Base-by-base conservation (phyloP, 305 asterid species). In the Coffea humblotiana region DNA sequence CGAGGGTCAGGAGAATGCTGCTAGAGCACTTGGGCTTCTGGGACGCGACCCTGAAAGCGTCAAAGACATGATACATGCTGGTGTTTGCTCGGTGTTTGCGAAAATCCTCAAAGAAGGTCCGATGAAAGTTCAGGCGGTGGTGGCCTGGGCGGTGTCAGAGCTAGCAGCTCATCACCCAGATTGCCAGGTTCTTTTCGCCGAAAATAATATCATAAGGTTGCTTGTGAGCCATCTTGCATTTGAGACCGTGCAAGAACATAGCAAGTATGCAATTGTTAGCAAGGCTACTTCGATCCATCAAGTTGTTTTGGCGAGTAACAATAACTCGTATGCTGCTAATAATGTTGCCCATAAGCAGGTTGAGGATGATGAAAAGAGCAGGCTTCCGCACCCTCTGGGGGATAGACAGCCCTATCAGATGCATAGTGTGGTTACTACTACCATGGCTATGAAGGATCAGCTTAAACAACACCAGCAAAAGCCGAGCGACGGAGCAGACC, bases 1-100 rank as follows among this genome's bases (percentile, higher is more conserved):
- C 11, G 91, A 86, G 40, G 91, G 90, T 61, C 91, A 88, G 76
- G 91, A 88, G 71, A 81, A 83, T 67, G 90, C 91, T 4, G 91
- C 90, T 1, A 82, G 77, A 25, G 90, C 91, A 2, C 85, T 88
- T 51, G 91, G 91, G 15, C 83, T 88, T 10, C 80, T 88, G 7
- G 91, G 91, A 2, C 77, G 85, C 19, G 91, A 88, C 65, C 79
- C 80, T 0, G 90, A 85, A 80, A 88, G 89, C 52, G 90, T 86
- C 0, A 83, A 88, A 40, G 84, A 86, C 51, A 81, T 88, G 83
- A 61, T 88, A 3, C 85, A 69, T 37, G 86, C 88, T 12, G 91
- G 91, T 15, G 90, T 82, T 35, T 85, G 90, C 66, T 76, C 86
- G 4, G 89, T 87, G 56, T 88, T 88, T 69, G 87, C 85, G 32